These are phyloP conservation scores for Linderina pennispora DNA, from an alignment of 192 early-diverging fungal genomes.

Conservation along the genomic window DNA sequence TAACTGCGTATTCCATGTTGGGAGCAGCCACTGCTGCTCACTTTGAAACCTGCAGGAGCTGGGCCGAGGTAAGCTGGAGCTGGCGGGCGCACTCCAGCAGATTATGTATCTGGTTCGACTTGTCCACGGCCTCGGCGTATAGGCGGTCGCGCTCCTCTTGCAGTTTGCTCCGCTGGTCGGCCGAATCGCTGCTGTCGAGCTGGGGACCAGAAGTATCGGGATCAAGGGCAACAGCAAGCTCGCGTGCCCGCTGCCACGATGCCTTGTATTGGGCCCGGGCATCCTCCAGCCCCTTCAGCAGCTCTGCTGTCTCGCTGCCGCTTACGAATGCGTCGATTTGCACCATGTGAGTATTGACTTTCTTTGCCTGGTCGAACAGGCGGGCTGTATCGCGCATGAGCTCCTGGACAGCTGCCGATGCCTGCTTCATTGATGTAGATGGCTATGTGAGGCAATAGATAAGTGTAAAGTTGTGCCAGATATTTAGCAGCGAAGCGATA, in stretches of 20 bases:
- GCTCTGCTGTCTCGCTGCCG: slow-evolving; percentile 2
- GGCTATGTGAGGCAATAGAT: no score
- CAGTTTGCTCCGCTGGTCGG: not conserved
- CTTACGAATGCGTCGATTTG: slow-evolving; percentile 34
- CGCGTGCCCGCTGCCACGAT: slow-evolving; percentile 16
- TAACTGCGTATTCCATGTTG: no score
- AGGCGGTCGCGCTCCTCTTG: slow-evolving; percentile 18
- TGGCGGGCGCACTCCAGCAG: slow-evolving; percentile 36
- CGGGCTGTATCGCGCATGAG: slow-evolving; percentile 41
- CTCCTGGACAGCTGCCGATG: slow-evolving; percentile 28
- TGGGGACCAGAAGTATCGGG: not conserved
- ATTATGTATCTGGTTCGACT: slow-evolving; percentile 21
- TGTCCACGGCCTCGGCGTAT: slow-evolving; percentile 20
- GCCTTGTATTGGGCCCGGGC: slow-evolving; percentile 21
- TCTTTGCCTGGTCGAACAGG: slow-evolving; percentile 36
- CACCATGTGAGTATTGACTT: slow-evolving; percentile 27
- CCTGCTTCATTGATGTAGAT: slow-evolving; percentile 37
- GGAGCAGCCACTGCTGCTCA: not conserved
- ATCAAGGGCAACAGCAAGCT: slow-evolving; percentile 2
- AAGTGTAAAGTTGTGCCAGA: no score
- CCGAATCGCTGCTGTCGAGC: slow-evolving; percentile 1
- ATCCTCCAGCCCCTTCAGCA: slow-evolving; percentile 19
- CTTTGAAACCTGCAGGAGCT: slow-evolving; percentile 30
- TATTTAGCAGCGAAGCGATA: no score
- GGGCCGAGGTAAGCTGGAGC: slow-evolving; percentile 33